These are phyloP conservation scores for Cryphonectria radicalis DNA, from an alignment of 2,329 filamentous ascomycete genomes.

Conservation along the genomic window DNA sequence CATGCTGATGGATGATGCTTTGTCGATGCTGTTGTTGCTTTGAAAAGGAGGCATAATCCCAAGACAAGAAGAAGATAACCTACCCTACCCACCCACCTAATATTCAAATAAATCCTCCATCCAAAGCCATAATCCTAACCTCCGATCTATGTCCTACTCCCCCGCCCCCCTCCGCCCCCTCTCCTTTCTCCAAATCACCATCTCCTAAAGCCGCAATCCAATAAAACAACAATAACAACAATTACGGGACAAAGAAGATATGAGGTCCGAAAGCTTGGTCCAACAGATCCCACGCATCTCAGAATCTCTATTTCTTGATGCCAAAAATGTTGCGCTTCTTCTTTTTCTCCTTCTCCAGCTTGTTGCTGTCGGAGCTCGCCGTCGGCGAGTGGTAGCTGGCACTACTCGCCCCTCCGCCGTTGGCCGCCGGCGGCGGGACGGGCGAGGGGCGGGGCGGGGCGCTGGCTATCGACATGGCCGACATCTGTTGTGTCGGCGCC, in stretches of 20 bases:
- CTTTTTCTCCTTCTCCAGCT: slow-evolving; percentile 67
- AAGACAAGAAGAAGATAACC: neutral
- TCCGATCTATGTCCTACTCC: neutral
- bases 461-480: slow-evolving; percentile 54
- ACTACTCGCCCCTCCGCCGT: slow-evolving; percentile 34
- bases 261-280: neutral
- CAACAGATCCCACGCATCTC: neutral
- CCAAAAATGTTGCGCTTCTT: slow-evolving; percentile 64
- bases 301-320: slow-evolving; percentile 57
- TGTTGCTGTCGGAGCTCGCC: slow-evolving; percentile 37
- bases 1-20: slow-evolving; percentile 27
- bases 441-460: slow-evolving; percentile 34
- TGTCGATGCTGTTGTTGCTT: slow-evolving; percentile 8
- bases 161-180: neutral
- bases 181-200: neutral
- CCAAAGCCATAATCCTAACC: neutral
- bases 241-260: neutral
- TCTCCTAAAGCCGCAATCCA: neutral
- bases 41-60: neutral
- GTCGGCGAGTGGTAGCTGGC: slow-evolving; percentile 34
- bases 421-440: slow-evolving; percentile 35
- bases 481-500: slow-evolving; percentile 61
- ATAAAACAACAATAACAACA: neutral
- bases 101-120: neutral
- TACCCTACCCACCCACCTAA: neutral